These are phyloP conservation scores for Mortierella sp. DNA, from an alignment of 371 early-diverging fungal species.

Conservation along the genomic window DNA sequence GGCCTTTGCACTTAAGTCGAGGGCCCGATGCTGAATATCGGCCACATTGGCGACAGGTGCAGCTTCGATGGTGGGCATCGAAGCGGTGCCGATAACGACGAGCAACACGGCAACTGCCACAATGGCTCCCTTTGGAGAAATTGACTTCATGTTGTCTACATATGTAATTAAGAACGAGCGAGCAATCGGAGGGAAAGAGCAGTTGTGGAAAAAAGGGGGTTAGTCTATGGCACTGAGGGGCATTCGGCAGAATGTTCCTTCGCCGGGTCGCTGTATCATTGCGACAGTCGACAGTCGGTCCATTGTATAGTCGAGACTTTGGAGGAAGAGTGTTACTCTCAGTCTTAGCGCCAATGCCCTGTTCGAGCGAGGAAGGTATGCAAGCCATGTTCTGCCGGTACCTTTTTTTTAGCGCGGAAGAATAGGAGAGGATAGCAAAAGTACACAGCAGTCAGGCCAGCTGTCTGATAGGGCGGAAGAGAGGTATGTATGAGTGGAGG, in stretches of 20 bases:
- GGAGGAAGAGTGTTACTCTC: not conserved
- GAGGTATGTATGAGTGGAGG: not conserved
- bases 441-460: slow-evolving; percentile 41
- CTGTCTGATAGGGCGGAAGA: slow-evolving; percentile 28
- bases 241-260: not conserved
- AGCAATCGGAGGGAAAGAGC: not conserved
- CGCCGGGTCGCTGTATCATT: not conserved
- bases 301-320: too few species aligned
- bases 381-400: slow-evolving; percentile 1
- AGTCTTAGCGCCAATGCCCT: not conserved
- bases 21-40: slow-evolving; percentile 1
- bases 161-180: not conserved
- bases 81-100: slow-evolving; percentile 22
- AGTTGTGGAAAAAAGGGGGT: not conserved
- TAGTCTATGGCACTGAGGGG: not conserved
- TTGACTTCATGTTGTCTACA: slow-evolving; percentile 21
- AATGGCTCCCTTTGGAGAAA: slow-evolving; percentile 11
- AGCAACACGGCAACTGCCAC: slow-evolving; percentile 25
- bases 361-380: not conserved
- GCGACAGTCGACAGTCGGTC: not conserved
- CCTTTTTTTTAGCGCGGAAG: slow-evolving; percentile 4
- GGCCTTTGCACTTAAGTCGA: not conserved
- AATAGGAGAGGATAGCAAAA: not conserved
- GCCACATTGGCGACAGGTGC: slow-evolving; percentile 23
- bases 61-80: slow-evolving; percentile 21